phyloP scores from a whole-genome alignment of 2,329 filamentous ascomycete genomes.

The Harringtonia lauricola region DNA sequence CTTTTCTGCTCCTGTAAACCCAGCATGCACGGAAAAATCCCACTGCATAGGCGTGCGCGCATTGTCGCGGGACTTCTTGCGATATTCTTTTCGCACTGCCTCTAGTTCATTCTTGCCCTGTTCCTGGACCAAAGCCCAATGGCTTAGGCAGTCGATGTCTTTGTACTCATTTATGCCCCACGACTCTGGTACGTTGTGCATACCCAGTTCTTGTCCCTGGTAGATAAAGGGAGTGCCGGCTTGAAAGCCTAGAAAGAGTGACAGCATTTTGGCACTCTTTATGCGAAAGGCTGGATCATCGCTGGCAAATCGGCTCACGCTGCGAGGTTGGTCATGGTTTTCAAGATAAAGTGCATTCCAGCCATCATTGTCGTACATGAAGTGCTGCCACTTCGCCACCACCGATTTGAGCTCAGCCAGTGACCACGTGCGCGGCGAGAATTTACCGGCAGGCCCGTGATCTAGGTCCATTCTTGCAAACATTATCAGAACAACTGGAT shows the following conservation, averaged over 20 bases:
- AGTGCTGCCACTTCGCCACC: constrained; percentile 23
- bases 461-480: constrained; percentile 3
- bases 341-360: constrained; percentile 51
- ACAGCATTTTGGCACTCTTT: constrained; percentile 38
- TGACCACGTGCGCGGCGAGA: constrained; percentile 2
- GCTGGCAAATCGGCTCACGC: constrained; percentile 37
- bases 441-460: constrained; percentile 4
- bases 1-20: background rate
- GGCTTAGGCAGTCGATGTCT: constrained; percentile 21
- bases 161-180: constrained; percentile 37
- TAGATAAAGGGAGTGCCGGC: constrained; percentile 46
- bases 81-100: background rate
- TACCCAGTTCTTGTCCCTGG: constrained; percentile 48
- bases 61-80: constrained; percentile 5
- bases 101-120: background rate
- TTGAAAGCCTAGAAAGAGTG: constrained; percentile 31
- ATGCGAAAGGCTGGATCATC: constrained; percentile 24
- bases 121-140: background rate
- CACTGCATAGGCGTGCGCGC: constrained; percentile 6
- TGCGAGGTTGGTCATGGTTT: constrained; percentile 50
- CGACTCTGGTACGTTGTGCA: constrained; percentile 35
- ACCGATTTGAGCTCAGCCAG: constrained; percentile 1
- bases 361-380: constrained; percentile 38
- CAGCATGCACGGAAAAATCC: constrained; percentile 1
- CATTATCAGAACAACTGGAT: background rate